Evolutionary conservation across 306 rosid species (phyloP).

Genomic region (Quercus gilva): DNA sequence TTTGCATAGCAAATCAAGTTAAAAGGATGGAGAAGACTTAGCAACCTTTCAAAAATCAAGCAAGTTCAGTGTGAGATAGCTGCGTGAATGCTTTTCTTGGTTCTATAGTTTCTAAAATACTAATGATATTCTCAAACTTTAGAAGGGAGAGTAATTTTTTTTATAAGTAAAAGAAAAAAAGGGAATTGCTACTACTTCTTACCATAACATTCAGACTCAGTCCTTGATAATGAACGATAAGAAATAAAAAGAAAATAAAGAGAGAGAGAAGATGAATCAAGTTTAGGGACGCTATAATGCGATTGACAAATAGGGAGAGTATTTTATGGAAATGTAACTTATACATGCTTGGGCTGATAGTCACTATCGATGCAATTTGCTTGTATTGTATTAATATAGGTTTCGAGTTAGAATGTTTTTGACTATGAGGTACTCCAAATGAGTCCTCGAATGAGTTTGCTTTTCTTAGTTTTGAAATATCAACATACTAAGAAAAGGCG

Average conservation of each 20-base stretch:
- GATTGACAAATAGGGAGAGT: background rate
- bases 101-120: background rate
- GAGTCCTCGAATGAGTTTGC: background rate
- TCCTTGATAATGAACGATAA: background rate
- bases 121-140: background rate
- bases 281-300: background rate
- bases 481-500: background rate
- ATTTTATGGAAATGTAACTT: background rate
- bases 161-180: background rate
- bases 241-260: background rate
- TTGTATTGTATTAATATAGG: background rate
- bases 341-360: background rate
- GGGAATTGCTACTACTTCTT: background rate
- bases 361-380: background rate
- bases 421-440: background rate
- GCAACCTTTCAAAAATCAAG: background rate
- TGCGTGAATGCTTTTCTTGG: too few species aligned
- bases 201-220: background rate
- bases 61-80: too few species aligned
- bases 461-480: background rate
- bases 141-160: background rate
- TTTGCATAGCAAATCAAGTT: too few species aligned
- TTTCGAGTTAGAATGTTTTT: background rate
- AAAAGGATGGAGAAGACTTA: background rate
- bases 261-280: background rate